Conservation (phyloP, 2,329 filamentous ascomycete genomes). For the Fusarium proliferatum region DNA sequence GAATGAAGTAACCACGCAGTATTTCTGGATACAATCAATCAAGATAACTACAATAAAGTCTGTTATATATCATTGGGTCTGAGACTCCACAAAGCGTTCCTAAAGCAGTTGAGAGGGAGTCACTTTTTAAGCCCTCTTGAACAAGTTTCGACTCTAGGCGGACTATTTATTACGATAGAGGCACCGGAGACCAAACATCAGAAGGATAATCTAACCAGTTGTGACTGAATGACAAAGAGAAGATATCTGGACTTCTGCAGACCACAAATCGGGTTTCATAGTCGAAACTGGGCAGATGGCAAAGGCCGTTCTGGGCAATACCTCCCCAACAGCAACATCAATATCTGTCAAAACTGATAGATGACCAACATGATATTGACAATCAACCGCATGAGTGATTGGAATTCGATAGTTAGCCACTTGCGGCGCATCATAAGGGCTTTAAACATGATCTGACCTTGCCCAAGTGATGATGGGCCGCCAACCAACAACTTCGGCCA, state of each 20-base stretch:
- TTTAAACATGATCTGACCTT: not conserved
- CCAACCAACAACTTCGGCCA: not conserved
- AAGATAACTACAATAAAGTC: not conserved
- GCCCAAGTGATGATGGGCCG: too few species aligned
- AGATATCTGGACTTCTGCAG: not conserved
- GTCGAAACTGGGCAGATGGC: not conserved
- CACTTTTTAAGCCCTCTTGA: not conserved
- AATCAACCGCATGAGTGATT: not conserved
- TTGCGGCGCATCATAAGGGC: not conserved
- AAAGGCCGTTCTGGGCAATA: not conserved
- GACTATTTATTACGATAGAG: not conserved
- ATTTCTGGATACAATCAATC: not conserved
- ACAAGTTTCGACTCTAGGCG: not conserved
- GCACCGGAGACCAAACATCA: not conserved
- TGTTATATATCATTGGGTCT: too few species aligned
- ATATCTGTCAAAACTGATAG: not conserved
- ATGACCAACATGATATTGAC: too few species aligned
- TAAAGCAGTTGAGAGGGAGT: not conserved
- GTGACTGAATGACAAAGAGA: too few species aligned
- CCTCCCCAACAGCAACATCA: not conserved
- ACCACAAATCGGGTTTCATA: not conserved
- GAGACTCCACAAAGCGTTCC: not conserved
- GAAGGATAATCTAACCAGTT: not conserved
- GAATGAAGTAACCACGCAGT: not conserved
- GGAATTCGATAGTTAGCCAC: not conserved